Conservation (phyloP, 306 rosid genomes). For the Quillaja saponaria region DNA sequence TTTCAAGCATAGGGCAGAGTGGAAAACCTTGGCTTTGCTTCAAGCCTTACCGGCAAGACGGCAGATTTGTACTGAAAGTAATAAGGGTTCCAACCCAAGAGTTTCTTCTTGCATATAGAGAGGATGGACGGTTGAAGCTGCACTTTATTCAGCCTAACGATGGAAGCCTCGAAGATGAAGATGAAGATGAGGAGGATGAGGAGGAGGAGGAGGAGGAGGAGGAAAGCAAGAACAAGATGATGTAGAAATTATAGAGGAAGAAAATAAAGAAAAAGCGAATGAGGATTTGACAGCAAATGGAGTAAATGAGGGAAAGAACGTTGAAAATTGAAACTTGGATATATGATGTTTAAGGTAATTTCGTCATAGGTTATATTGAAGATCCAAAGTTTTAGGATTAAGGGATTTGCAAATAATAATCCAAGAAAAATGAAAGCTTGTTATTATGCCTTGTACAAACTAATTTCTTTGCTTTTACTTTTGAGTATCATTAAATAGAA, state of each 20-base stretch:
- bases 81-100: constrained; percentile 51
- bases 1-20: constrained; percentile 47
- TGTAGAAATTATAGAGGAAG: not conserved
- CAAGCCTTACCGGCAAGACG: constrained; percentile 52
- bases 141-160: constrained; percentile 46
- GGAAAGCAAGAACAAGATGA: too few species aligned
- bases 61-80: constrained; percentile 58
- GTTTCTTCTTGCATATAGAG: constrained; percentile 56
- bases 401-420: too few species aligned
- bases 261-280: constrained; percentile 6
- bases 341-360: not conserved
- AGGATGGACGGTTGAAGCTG: constrained; percentile 57
- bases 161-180: constrained; percentile 24
- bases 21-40: constrained; percentile 61
- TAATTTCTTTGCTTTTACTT: too few species aligned
- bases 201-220: constrained; percentile 15
- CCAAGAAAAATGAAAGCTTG: too few species aligned
- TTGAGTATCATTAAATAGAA: too few species aligned
- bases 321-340: not conserved
- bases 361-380: not conserved
- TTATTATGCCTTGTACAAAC: too few species aligned
- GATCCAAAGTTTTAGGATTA: too few species aligned
- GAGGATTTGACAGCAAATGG: not conserved
- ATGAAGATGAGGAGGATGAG: constrained; percentile 6
- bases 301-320: not conserved